Evolutionary conservation across 495 filamentous ascomycete genomes (phyloP).

Genomic region (Trichoderma orchidacearum): DNA sequence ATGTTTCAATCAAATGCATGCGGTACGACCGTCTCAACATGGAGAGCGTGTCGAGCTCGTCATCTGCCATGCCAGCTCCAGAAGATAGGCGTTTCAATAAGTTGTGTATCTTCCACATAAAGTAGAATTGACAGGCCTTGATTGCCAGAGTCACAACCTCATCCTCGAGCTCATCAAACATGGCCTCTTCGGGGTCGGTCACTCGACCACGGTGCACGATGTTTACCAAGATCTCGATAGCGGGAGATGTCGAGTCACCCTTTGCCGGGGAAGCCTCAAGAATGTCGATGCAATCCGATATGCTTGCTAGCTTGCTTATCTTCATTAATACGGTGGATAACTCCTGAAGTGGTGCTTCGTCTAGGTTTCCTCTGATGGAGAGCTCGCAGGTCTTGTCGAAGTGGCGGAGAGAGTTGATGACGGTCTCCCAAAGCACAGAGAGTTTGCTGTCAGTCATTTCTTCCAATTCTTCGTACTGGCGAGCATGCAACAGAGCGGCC

Average conservation of each 20-base stretch:
- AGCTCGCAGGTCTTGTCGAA: constrained; percentile 57
- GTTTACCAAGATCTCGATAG: constrained; percentile 56
- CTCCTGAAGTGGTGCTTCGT: constrained; percentile 45
- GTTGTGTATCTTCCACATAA: constrained; percentile 78
- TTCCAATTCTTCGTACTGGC: constrained; percentile 71
- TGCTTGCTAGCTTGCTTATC: constrained; percentile 67
- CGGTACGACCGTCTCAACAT: constrained; percentile 42
- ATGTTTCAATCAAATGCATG: constrained; percentile 47
- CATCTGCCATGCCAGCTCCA: constrained; percentile 27
- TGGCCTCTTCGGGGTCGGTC: constrained; percentile 41
- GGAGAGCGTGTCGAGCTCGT: constrained; percentile 43
- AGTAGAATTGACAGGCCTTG: constrained; percentile 67
- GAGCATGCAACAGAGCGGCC: constrained; percentile 70
- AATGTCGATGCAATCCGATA: constrained; percentile 59
- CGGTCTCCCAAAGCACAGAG: constrained; percentile 71
- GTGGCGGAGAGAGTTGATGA: constrained; percentile 51
- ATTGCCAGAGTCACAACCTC: constrained; percentile 61
- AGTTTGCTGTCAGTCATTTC: constrained; percentile 73
- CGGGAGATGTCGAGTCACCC: constrained; percentile 24
- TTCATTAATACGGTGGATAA: constrained; percentile 71
- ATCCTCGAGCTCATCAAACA: constrained; percentile 55
- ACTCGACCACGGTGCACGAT: constrained; percentile 53
- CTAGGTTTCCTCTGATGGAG: constrained; percentile 45
- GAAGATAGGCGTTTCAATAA: constrained; percentile 25
- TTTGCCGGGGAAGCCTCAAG: constrained; percentile 51